Base-by-base conservation (phyloP, 2,329 filamentous ascomycete species). In the Chrysoporthe puriensis region DNA sequence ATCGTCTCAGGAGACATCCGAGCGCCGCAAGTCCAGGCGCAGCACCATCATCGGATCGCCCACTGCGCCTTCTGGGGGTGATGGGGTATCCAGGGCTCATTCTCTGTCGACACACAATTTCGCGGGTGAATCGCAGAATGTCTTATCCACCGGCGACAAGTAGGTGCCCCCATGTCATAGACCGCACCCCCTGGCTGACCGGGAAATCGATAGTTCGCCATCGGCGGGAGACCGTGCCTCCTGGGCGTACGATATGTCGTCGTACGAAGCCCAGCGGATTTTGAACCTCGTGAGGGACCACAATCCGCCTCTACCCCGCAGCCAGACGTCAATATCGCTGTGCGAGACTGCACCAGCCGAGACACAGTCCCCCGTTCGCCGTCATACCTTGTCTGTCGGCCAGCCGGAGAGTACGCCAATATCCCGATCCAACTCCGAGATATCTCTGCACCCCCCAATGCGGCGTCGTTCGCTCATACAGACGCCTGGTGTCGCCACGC, bases 401-500 rank as follows among this genome's bases (percentile, higher is more conserved):
- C 69, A 74, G 14, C 63, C 73, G 6, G 66, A 74, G 14, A 74
- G 71, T 32, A 64, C 76, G 3, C 70, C 74, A 1, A 74, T 84
- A 9, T 74, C 76, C 14, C 77, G 80, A 14, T 76, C 78, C n/a
- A 79, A 79, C 66, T 86, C 85, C 7, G 84, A 86, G 40, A 69
- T 80, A 2, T 82, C 82, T 4, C 71, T 84, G 13, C 84, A 82
- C 70, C 80, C 81, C 40, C 82, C 83, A 5, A 78, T 83, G 66
- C 80, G 84, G 21, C 79, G 83, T 52, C 80, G 83, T 11, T 85
- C 84, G 2, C 72, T 85, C 46, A 77, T 83, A 14, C 82, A 82
- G 67, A 83, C 79, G 0, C 84, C 84, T 0, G 84, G 84, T 13
- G 77, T 86, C 32, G 84, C 84, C 8, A 86, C 84, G 8, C 79